Evolutionary conservation across 306 rosid species (phyloP).

Genomic region (Amphicarpaea edgeworthii): DNA sequence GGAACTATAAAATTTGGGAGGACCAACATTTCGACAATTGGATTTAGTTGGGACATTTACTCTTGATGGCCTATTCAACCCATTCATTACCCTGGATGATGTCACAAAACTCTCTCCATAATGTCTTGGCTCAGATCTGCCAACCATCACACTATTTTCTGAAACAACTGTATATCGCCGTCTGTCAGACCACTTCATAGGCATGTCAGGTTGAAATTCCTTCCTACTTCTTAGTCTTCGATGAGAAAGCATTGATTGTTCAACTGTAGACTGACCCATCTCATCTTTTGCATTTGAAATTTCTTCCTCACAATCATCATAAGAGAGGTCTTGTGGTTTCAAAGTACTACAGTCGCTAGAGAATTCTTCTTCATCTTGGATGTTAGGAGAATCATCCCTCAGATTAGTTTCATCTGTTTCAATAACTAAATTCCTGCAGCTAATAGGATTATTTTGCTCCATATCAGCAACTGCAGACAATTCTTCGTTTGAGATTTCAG

Average conservation of each 20-base stretch:
- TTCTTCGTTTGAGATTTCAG: slow-evolving; percentile 70
- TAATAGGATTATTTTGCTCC: slow-evolving; percentile 63
- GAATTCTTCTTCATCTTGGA: slow-evolving; percentile 63
- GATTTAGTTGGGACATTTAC: slow-evolving; percentile 64
- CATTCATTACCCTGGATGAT: slow-evolving; percentile 62
- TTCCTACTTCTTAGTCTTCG: slow-evolving; percentile 66
- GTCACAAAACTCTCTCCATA: slow-evolving; percentile 66
- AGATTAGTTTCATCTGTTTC: slow-evolving; percentile 63
- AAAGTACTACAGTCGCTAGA: slow-evolving; percentile 53
- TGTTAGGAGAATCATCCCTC: slow-evolving; percentile 66
- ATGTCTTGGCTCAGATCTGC: slow-evolving; percentile 69
- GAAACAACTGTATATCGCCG: slow-evolving; percentile 63
- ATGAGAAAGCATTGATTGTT: slow-evolving; percentile 68
- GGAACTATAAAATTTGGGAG: slow-evolving; percentile 63
- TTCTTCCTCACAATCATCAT: slow-evolving; percentile 68
- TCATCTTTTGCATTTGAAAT: slow-evolving; percentile 53
- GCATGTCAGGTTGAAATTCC: slow-evolving; percentile 70
- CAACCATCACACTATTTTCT: slow-evolving; percentile 58
- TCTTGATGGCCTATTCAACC: slow-evolving; percentile 65
- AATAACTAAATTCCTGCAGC: slow-evolving; percentile 57
- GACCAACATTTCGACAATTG: slow-evolving; percentile 70
- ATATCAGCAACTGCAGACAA: slow-evolving; percentile 60
- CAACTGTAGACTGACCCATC: slow-evolving; percentile 60
- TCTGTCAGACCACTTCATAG: slow-evolving; percentile 84
- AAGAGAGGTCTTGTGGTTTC: slow-evolving; percentile 55